phyloP scores from a whole-genome alignment of 139 green algal genomes.

The Tetraselmis chui region DNA sequence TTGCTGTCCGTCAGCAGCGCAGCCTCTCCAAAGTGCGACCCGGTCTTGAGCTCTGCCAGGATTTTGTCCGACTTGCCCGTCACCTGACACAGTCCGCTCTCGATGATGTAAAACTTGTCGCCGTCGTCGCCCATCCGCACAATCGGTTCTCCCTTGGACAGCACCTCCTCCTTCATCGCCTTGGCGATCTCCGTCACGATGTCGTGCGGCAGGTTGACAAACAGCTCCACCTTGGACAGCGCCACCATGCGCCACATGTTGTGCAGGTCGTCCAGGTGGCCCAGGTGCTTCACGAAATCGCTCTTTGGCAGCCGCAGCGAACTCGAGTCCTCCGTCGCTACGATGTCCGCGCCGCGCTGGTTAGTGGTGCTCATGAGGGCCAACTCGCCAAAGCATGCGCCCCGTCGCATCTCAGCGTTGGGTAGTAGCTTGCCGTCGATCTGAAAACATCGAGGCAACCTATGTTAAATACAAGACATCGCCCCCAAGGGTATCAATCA shows the following conservation, averaged over 20 bases:
- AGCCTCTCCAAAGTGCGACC: constrained; percentile 82
- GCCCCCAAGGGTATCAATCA: no score
- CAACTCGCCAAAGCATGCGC: constrained; percentile 85
- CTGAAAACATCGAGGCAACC: no score
- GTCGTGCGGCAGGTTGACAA: background rate
- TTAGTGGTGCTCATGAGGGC: constrained; percentile 52
- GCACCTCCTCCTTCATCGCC: background rate
- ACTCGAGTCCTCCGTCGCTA: background rate
- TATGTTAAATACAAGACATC: no score
- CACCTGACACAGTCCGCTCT: constrained; percentile 45
- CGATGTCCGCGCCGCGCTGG: background rate
- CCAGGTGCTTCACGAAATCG: constrained; percentile 41
- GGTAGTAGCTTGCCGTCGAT: background rate
- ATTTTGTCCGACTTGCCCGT: background rate
- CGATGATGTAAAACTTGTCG: constrained; percentile 84
- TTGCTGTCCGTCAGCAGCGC: constrained; percentile 65
- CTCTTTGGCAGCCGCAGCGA: constrained; percentile 53
- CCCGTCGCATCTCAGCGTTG: constrained; percentile 35
- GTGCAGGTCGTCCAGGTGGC: constrained; percentile 55
- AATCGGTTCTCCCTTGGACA: background rate
- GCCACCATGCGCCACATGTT: constrained; percentile 82
- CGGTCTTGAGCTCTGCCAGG: background rate
- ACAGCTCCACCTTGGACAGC: constrained; percentile 42
- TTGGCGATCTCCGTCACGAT: background rate
- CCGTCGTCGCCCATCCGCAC: constrained; percentile 19